These are phyloP conservation scores for Lizonia empirigonia DNA, from an alignment of 2,329 filamentous ascomycete genomes.

Conservation along the genomic window DNA sequence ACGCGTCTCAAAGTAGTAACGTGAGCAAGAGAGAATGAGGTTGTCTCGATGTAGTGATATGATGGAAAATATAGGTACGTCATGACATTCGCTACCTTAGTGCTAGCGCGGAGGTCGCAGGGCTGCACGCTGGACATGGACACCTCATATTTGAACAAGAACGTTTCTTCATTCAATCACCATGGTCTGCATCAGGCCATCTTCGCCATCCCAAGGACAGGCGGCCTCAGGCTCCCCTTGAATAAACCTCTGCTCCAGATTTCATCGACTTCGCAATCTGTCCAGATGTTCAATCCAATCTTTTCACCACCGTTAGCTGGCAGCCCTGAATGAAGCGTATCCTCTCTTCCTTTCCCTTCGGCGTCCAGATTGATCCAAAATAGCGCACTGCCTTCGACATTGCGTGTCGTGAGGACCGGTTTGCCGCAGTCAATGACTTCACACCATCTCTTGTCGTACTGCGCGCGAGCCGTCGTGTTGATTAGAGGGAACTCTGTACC, in stretches of 20 bases:
- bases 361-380: not conserved
- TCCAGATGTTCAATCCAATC: not conserved
- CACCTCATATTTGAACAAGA: too few relatives aligned
- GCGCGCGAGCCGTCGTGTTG: not conserved
- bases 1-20: too few relatives aligned
- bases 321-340: not conserved
- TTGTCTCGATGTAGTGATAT: too few relatives aligned
- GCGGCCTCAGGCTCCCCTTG: not conserved
- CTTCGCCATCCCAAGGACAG: not conserved
- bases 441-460: conserved; percentile 2
- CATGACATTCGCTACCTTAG: too few relatives aligned
- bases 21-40: too few relatives aligned
- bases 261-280: not conserved
- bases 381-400: not conserved
- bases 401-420: not conserved
- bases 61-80: too few relatives aligned
- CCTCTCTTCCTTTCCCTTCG: not conserved
- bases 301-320: not conserved
- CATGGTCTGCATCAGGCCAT: not conserved
- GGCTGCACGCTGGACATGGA: too few relatives aligned
- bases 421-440: conserved; percentile 3
- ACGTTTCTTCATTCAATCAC: not conserved
- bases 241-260: not conserved
- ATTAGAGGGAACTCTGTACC: conserved; percentile 1
- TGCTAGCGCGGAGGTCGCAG: too few relatives aligned